Conservation (phyloP, 169 alveolate species). For the Cryptosporidium ryanae region DNA sequence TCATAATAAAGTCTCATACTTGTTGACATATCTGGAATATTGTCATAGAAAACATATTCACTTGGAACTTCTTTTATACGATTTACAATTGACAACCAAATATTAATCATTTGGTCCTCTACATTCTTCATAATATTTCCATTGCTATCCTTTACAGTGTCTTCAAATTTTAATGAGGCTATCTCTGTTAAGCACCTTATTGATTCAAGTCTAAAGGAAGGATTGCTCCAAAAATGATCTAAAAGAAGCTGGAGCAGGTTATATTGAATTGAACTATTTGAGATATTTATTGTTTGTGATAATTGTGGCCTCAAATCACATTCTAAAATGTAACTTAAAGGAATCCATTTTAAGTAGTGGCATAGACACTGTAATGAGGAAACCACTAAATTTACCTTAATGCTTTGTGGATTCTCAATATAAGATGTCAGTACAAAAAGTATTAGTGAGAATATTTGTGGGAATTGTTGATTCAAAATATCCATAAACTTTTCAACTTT, state of each 20-base stretch:
- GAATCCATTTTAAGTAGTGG: constrained; percentile 95
- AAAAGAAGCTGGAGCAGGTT: constrained; percentile 85
- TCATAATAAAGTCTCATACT: constrained; percentile 86
- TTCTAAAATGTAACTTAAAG: constrained; percentile 92
- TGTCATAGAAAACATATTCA: constrained; percentile 84
- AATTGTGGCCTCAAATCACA: constrained; percentile 76
- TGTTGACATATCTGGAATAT: constrained; percentile 83
- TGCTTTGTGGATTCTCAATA: constrained; percentile 83
- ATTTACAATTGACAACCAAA: constrained; percentile 85
- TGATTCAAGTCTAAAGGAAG: constrained; percentile 90
- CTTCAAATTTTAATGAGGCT: constrained; percentile 84
- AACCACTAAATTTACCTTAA: constrained; percentile 86
- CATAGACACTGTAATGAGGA: constrained; percentile 92
- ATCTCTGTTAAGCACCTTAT: constrained; percentile 93
- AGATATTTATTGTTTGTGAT: constrained; percentile 18
- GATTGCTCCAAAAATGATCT: constrained; percentile 91
- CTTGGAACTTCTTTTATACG: constrained; percentile 84
- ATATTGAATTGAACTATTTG: neutral
- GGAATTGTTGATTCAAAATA: constrained; percentile 82
- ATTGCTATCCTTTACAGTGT: constrained; percentile 66
- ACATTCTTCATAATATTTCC: constrained; percentile 51
- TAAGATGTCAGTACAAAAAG: constrained; percentile 89
- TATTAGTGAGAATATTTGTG: constrained; percentile 84
- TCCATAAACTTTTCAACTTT: constrained; percentile 85
- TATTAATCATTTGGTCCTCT: constrained; percentile 81